Evolutionary conservation across 768 basidiomycete species (phyloP).

Genomic region (Chalciporus piperatus): DNA sequence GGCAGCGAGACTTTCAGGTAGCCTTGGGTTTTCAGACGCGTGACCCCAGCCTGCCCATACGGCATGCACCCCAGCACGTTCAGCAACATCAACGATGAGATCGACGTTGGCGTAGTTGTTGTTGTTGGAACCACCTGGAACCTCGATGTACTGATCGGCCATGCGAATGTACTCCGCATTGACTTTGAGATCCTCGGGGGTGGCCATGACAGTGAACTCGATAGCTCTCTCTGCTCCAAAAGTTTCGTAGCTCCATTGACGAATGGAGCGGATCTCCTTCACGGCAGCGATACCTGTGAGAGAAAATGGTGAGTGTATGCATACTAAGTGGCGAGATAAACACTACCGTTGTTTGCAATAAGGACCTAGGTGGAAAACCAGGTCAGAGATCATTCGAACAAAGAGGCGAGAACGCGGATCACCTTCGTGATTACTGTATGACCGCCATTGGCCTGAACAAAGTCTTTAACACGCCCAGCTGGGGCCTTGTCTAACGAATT

Average conservation of each 20-base stretch:
- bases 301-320: conserved; percentile 23
- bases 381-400: conserved; percentile 7
- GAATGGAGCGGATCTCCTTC: conserved; percentile 97
- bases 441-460: conserved; percentile 86
- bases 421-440: conserved; percentile 99
- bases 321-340: not conserved
- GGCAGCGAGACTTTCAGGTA: conserved; percentile 90
- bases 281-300: conserved; percentile 92
- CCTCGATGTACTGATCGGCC: conserved; percentile 99
- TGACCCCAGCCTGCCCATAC: conserved; percentile 99
- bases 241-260: conserved; percentile 99
- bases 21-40: conserved; percentile 95
- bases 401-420: not conserved
- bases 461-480: conserved; percentile 79
- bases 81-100: conserved; percentile 96
- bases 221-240: conserved; percentile 95
- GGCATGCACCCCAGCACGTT: conserved; percentile 95
- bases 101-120: conserved; percentile 99
- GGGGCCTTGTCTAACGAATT: conserved; percentile 87
- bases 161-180: conserved; percentile 99
- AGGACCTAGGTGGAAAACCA: conserved; percentile 61
- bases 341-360: conserved; percentile 93
- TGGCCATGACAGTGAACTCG: conserved; percentile 99
- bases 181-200: conserved; percentile 96
- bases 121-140: conserved; percentile 97